Base-by-base conservation (phyloP, 352 stramenopile species). In the Phytophthora meadii region DNA sequence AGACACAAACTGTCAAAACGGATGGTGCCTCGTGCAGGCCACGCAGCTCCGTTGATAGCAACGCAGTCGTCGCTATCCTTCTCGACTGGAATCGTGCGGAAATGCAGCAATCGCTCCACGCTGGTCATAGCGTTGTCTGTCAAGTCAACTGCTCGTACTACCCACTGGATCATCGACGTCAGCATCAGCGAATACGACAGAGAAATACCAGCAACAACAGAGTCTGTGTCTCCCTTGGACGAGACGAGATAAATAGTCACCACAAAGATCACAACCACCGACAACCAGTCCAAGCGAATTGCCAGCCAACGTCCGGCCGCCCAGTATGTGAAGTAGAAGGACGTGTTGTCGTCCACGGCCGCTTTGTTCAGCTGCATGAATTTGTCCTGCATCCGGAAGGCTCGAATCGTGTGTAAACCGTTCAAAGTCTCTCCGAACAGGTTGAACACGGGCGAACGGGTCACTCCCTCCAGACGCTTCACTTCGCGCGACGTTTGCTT, bases 401-500 rank as follows among this genome's bases (percentile, higher is more conserved):
- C 79, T 42, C 95, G 87, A 19, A 99, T 98, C 11, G 89, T 98
- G 1, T 88, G 60, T 19, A 98, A 74, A 6, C 96, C 97, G 42
- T 76, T 85, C 12, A 99, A 66, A 9, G 82, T 98, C 74, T 99
- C 94, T 7, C 81, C 79, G 28, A 98, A 85, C 54, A 98, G 75
- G 3, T 86, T 85, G 72, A 97, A 98, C 22, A 99, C 88, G 6
- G 97, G 96, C 14, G 88, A 75, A n/a, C 75, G 73, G 9, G 61
- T 77, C n/a, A 98, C 66, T 3, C 87, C 89, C 66, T 99, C 96
- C 32, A 99, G 77, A 7, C 95, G 84, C 77, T 98, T 98, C 2
- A 98, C 74, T 52, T 98, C 94, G 2, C 76, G 72, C 53, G 85
- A 77, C 5, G 72, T 89, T 37, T 76, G 68, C 48, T 97, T 85